Percentiles rank a stretch among this genome's conserved stretches.
phyloP scores from a whole-genome alignment of 169 alveolate species.

The Plasmodium knowlesi region DNA sequence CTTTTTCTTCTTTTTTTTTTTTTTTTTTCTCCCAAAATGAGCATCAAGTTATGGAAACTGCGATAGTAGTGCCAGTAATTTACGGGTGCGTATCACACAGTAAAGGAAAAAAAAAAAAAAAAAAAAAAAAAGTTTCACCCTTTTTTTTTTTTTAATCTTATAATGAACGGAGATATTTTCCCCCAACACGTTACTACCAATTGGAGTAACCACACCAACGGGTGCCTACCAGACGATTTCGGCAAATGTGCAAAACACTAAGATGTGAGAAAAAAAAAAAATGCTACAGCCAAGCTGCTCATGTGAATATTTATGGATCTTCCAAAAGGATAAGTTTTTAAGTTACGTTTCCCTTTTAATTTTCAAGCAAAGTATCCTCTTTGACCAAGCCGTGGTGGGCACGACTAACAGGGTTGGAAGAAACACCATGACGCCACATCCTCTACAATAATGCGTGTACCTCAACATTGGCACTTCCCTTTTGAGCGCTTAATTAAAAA shows the following conservation, averaged over 20 bases:
- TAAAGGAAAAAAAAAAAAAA: background rate
- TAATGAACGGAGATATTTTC: background rate
- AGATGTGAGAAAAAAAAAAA: background rate
- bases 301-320: background rate
- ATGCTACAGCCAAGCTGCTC: background rate
- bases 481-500: background rate
- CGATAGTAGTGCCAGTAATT: background rate
- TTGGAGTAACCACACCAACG: background rate
- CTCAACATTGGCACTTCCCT: background rate
- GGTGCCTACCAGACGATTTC: background rate
- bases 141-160: background rate
- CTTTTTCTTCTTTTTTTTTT: background rate
- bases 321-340: background rate
- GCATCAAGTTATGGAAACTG: background rate
- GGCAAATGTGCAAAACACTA: background rate
- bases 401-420: background rate
- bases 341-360: background rate
- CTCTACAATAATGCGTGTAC: background rate
- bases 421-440: background rate
- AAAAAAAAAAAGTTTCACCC: background rate
- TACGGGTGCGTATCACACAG: background rate
- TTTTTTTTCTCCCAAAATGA: background rate
- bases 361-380: background rate
- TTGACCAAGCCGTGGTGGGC: background rate
- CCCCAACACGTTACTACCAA: background rate